Evolutionary conservation across 345 rosid species (phyloP), one percentile per base, ranked within the genome.

Genomic region (Populus simonii): DNA sequence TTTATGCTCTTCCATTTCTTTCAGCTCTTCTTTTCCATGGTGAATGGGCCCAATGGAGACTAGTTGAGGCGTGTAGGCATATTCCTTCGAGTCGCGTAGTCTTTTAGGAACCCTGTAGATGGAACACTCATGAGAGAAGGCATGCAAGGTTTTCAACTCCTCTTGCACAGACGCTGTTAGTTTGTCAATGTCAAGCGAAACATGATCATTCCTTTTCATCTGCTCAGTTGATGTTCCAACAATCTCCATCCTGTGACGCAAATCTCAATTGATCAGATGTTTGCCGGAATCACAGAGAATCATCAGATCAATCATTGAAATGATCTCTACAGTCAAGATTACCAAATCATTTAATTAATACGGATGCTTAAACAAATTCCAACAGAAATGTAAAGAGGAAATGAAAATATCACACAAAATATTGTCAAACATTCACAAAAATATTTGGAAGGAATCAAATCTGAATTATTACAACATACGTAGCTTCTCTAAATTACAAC

Each of bases 31-130:
- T 29, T 63, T 62, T 25, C 71, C 81, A 23, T 78, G 53, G 75
- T 78, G 80, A 47, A 71, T 25, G 5, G 80, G 80, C 18, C 80
- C 80, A 10, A 78, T 61, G 3, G 80, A 78, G 29, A 78, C 71
- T 10, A 78, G 16, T 45, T 47, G 57, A 62, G 76, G 76, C 10
- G 71, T 72, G 71, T 78, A 78, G 51, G 66, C 80, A 10, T 43
- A 20, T 11, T 29, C 51, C 27, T 72, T 71, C 7, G 62, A 17
- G 47, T 78, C 71, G 2, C 80, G 61, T 4, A 78, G 51, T 62
- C 75, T 33, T 23, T 72, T 71, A 29, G 80, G 80, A 33, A 78
- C 80, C 65, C 75, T 71, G 33, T 78, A 78, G 15, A 78, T 71
- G 22, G 76, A 78, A 22, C 79, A 41, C 8, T 65, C 20, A 6